phyloP scores from a whole-genome alignment of 2,329 filamentous ascomycete species.

The Verticillium tricorpus region DNA sequence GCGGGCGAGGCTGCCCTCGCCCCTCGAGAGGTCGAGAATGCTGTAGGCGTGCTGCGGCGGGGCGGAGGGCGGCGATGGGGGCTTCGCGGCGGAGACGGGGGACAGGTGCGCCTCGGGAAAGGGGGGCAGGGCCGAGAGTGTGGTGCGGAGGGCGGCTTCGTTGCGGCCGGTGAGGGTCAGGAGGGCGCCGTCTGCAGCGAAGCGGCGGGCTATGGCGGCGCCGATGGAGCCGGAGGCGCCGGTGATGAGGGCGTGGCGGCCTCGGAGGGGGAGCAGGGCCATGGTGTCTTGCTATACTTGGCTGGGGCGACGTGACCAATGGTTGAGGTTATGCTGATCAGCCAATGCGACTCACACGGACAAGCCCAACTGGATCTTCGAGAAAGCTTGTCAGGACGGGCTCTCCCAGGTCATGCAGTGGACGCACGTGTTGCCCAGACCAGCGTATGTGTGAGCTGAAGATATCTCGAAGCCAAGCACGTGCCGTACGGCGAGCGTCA shows the following conservation, averaged over 20 bases:
- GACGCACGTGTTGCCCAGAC: too few relatives aligned
- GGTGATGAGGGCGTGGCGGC: slow-evolving; percentile 57
- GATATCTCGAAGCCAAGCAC: background rate
- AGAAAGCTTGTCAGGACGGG: too few relatives aligned
- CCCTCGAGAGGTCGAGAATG: slow-evolving; percentile 11
- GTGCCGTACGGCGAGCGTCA: background rate
- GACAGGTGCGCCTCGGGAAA: slow-evolving; percentile 8
- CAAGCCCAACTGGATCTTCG: too few relatives aligned
- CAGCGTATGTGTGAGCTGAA: background rate
- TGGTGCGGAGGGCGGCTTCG: slow-evolving; percentile 37
- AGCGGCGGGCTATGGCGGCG: slow-evolving; percentile 59
- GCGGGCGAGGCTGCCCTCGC: slow-evolving; percentile 1
- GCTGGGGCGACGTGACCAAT: background rate
- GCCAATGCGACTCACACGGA: too few relatives aligned
- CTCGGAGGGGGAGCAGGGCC: slow-evolving; percentile 21
- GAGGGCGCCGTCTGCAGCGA: slow-evolving; percentile 56
- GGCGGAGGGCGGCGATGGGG: background rate
- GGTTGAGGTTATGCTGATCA: background rate
- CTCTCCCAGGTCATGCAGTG: too few relatives aligned
- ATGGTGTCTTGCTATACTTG: background rate
- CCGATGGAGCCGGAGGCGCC: slow-evolving; percentile 71
- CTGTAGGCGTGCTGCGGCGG: slow-evolving; percentile 9
- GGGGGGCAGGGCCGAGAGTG: slow-evolving; percentile 24
- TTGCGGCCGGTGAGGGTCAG: slow-evolving; percentile 60
- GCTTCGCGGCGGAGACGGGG: slow-evolving; percentile 14